Conservation (phyloP, 768 basidiomycete species). For the Collybiopsis confluens region DNA sequence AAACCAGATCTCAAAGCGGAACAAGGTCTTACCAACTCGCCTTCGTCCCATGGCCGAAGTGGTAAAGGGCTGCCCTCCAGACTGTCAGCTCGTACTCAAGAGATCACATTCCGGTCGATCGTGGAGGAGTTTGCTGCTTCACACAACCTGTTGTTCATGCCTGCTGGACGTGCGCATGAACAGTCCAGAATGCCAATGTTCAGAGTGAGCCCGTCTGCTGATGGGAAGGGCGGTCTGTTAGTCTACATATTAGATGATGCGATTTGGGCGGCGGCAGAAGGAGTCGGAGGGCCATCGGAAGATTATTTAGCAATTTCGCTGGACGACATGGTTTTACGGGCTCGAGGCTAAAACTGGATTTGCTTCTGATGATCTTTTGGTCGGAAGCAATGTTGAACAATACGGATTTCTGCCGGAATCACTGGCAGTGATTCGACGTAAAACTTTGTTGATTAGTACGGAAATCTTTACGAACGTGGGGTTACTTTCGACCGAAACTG, state of each 20-base stretch:
- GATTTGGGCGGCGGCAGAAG: constrained; percentile 72
- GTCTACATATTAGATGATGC: constrained; percentile 93
- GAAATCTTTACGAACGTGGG: too few relatives aligned
- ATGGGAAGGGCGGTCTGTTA: constrained; percentile 82
- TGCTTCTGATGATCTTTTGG: too few relatives aligned
- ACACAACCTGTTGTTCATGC: constrained; percentile 87
- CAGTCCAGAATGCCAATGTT: constrained; percentile 86
- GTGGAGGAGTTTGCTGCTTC: constrained; percentile 87
- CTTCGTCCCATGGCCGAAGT: constrained; percentile 19
- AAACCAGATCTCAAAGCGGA: constrained; percentile 66
- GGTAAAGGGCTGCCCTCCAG: constrained; percentile 27
- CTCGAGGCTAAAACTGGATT: constrained; percentile 15
- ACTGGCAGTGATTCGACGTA: too few relatives aligned
- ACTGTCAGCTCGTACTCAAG: constrained; percentile 55
- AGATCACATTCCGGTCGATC: constrained; percentile 89
- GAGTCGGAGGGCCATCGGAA: constrained; percentile 46
- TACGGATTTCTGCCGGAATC: too few relatives aligned
- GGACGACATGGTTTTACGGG: constrained; percentile 83
- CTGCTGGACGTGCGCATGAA: constrained; percentile 81
- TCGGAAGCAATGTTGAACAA: too few relatives aligned
- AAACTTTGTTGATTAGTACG: too few relatives aligned
- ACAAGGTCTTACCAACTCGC: constrained; percentile 25
- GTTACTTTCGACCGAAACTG: too few relatives aligned
- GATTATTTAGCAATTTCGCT: constrained; percentile 75
- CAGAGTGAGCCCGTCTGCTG: constrained; percentile 70